phyloP scores from a whole-genome alignment of 768 basidiomycete species.

The Dioszegia crocea region DNA sequence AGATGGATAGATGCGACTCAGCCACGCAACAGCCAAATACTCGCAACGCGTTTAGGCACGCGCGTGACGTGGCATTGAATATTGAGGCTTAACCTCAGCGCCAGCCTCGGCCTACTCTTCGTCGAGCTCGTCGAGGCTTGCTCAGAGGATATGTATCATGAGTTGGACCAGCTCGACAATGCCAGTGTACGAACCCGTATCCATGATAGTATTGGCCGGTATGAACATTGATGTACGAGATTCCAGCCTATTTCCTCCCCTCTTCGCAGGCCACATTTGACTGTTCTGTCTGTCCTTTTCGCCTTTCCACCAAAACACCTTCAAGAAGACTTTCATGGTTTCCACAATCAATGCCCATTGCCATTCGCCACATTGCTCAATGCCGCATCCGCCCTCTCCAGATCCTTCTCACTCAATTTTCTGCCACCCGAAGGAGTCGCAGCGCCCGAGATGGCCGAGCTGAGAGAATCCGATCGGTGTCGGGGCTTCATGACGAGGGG shows the following conservation, averaged over 20 bases:
- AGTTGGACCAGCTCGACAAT: too few species aligned
- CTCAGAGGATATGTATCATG: too few species aligned
- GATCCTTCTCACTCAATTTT: constrained; percentile 80
- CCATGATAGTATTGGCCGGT: too few species aligned
- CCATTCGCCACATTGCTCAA: constrained; percentile 53
- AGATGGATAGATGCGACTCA: background rate
- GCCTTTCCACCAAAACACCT: too few species aligned
- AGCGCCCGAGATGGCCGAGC: constrained; percentile 67
- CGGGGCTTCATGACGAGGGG: constrained; percentile 51
- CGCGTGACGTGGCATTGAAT: background rate
- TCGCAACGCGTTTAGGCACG: background rate
- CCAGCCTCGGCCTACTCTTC: background rate
- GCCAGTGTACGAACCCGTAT: too few species aligned
- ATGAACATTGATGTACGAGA: background rate
- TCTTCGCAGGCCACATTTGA: too few species aligned
- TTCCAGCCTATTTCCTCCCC: background rate
- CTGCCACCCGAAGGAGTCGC: constrained; percentile 80
- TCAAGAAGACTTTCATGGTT: background rate
- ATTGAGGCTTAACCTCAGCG: background rate
- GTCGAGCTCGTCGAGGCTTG: too few species aligned
- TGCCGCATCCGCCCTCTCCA: constrained; percentile 81
- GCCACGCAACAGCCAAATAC: background rate
- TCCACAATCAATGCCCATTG: constrained; percentile 16
- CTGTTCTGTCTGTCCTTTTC: too few species aligned
- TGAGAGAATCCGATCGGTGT: constrained; percentile 50